phyloP scores from a whole-genome alignment of 257 asterid species.

The Mitragyna speciosa region DNA sequence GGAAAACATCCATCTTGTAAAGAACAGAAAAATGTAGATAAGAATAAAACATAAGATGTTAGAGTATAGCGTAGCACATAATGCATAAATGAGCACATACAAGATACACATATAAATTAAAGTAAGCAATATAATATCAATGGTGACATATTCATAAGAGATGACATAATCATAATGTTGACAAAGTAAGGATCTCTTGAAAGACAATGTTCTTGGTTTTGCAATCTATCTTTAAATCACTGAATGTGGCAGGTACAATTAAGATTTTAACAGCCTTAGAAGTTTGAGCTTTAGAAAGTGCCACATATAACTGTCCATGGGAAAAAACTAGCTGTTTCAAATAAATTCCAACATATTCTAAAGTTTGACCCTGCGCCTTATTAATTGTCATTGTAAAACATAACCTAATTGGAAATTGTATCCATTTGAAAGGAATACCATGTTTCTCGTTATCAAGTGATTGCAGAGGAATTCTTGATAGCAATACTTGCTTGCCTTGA shows the following conservation, averaged over 20 bases:
- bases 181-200: too few species aligned
- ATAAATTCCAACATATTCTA: background rate
- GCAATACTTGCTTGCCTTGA: background rate
- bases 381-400: background rate
- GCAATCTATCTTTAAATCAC: too few species aligned
- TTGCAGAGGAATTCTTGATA: background rate
- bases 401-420: background rate
- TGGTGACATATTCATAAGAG: too few species aligned
- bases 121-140: too few species aligned
- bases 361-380: background rate
- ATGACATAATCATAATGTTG: too few species aligned
- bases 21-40: too few species aligned
- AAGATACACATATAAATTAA: too few species aligned
- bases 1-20: too few species aligned
- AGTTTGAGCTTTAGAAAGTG: background rate
- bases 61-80: too few species aligned
- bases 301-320: background rate
- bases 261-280: background rate
- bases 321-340: background rate
- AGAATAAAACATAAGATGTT: too few species aligned
- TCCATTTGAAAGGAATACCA: background rate
- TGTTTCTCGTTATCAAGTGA: background rate
- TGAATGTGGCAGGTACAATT: background rate
- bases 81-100: too few species aligned
- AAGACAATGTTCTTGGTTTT: too few species aligned